phyloP scores from a whole-genome alignment of 2,329 filamentous ascomycete genomes.

The Claviceps africana region DNA sequence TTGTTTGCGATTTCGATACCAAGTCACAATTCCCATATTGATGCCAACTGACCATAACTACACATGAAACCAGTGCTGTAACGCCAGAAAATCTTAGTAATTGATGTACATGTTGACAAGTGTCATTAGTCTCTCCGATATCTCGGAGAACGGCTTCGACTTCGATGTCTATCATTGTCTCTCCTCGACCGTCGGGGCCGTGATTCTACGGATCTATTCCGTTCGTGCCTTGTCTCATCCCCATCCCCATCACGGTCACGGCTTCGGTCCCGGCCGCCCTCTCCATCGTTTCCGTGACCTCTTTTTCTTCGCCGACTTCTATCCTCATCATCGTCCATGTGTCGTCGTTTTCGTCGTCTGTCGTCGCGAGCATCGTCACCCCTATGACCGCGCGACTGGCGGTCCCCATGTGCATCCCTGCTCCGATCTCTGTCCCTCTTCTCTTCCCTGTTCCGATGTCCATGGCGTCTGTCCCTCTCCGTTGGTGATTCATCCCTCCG shows the following conservation, averaged over 20 bases:
- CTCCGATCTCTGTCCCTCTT: constrained; percentile 9
- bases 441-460: constrained; percentile 8
- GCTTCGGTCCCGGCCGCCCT: constrained; percentile 13
- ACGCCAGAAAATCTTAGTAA: background rate
- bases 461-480: constrained; percentile 13
- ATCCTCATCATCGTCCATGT: constrained; percentile 12
- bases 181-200: constrained; percentile 14
- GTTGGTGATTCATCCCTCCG: constrained; percentile 22
- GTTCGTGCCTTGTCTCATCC: constrained; percentile 15
- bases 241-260: constrained; percentile 5
- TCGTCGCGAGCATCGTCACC: constrained; percentile 9
- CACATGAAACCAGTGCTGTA: no score
- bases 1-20: background rate
- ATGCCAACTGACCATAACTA: background rate
- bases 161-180: constrained; percentile 14
- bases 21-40: background rate
- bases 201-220: constrained; percentile 16
- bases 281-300: constrained; percentile 8
- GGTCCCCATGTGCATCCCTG: background rate
- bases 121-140: constrained; percentile 10
- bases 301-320: constrained; percentile 3
- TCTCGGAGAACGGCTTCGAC: background rate
- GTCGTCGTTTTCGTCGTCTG: constrained; percentile 12
- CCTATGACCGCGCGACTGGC: constrained; percentile 7
- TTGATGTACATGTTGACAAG: background rate